Percentiles rank a stretch among this genome's conserved stretches.
phyloP scores from a whole-genome alignment of 768 basidiomycete species.

The Erythrobasidium yunnanense region DNA sequence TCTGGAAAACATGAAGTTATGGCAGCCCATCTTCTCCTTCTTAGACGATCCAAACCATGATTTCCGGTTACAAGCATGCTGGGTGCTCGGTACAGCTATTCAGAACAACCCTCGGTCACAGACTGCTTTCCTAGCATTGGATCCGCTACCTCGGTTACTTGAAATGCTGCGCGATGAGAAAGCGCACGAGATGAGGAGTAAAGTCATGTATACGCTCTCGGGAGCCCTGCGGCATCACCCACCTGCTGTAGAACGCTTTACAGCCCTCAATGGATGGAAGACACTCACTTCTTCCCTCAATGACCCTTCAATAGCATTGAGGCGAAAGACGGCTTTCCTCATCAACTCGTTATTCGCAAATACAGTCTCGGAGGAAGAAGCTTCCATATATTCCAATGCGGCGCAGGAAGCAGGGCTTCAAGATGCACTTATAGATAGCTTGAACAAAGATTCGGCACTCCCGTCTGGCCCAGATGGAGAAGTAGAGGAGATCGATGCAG shows the following conservation, averaged over 20 bases:
- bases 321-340: constrained; percentile 68
- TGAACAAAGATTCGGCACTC: constrained; percentile 20
- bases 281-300: constrained; percentile 44
- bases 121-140: constrained; percentile 47
- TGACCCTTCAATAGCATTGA: constrained; percentile 69
- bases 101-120: constrained; percentile 81
- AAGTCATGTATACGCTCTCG: constrained; percentile 70
- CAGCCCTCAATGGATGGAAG: constrained; percentile 55
- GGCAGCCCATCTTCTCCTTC: constrained; percentile 63
- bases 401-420: constrained; percentile 25
- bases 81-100: constrained; percentile 78
- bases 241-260: constrained; percentile 53
- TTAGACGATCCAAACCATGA: constrained; percentile 52
- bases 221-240: constrained; percentile 67
- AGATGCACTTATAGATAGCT: constrained; percentile 24
- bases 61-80: constrained; percentile 59
- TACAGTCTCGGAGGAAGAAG: constrained; percentile 48
- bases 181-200: constrained; percentile 36
- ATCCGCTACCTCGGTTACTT: constrained; percentile 58
- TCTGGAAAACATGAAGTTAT: constrained; percentile 62
- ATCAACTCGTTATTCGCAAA: constrained; percentile 50
- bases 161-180: constrained; percentile 52
- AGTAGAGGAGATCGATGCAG: constrained; percentile 29
- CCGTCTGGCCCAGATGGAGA: constrained; percentile 31
- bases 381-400: not conserved